phyloP scores from a whole-genome alignment of 805 yeast genomes.

The Wickerhamiella sorbophila region DNA sequence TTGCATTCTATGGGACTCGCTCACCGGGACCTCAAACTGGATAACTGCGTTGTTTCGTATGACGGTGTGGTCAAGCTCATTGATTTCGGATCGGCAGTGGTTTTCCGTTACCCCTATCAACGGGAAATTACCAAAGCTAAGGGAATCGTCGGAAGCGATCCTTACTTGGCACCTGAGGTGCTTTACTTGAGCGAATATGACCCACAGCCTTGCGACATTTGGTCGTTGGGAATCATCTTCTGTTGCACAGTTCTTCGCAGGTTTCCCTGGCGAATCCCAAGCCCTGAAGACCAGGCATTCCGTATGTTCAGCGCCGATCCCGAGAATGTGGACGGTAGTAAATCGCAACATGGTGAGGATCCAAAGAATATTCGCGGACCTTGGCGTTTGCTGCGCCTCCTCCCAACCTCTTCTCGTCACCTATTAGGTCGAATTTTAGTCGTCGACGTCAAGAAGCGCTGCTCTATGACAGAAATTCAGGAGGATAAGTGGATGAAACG shows the following conservation, averaged over 20 bases:
- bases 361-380: conserved; percentile 43
- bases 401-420: conserved; percentile 53
- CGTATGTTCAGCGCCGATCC: conserved; percentile 36
- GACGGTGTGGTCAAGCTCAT: conserved; percentile 72
- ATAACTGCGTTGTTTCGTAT: conserved; percentile 73
- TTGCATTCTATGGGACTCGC: conserved; percentile 75
- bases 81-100: conserved; percentile 88
- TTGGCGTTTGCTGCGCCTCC: conserved; percentile 48
- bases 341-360: conserved; percentile 15
- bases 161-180: conserved; percentile 90
- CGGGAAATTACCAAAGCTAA: conserved; percentile 46
- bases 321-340: conserved; percentile 16
- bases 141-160: conserved; percentile 93
- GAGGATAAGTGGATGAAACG: conserved; percentile 42
- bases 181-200: conserved; percentile 48
- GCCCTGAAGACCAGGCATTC: conserved; percentile 57
- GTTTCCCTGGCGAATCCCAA: conserved; percentile 96
- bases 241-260: conserved; percentile 79
- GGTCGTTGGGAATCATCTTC: conserved; percentile 87
- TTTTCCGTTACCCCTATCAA: conserved; percentile 54
- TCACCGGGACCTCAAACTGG: conserved; percentile 84
- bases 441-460: conserved; percentile 44
- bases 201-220: conserved; percentile 76
- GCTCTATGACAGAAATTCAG: conserved; percentile 41
- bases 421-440: conserved; percentile 53